Conservation (phyloP, 78 protist species). For the Pigoraptor vietnamica region DNA sequence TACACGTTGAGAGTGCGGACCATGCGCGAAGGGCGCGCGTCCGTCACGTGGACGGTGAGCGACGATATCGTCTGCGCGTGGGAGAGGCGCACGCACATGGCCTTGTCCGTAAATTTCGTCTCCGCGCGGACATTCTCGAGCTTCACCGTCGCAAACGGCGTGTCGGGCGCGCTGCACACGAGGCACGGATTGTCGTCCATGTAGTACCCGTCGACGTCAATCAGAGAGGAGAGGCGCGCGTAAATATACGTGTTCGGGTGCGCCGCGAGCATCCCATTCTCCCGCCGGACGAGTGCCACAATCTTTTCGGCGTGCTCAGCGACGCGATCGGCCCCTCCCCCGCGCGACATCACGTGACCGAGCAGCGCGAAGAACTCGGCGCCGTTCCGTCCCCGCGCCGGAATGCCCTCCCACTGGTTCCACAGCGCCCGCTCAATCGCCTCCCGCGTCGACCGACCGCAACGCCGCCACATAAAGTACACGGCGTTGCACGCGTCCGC, state of each 20-base stretch:
- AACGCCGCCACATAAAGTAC: neutral
- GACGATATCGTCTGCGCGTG: slow-evolving; percentile 23
- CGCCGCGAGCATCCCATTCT: neutral
- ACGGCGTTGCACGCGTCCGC: neutral
- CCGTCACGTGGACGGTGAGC: slow-evolving; percentile 30
- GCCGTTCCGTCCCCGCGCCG: neutral
- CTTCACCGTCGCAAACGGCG: slow-evolving; percentile 22
- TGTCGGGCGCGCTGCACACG: slow-evolving; percentile 52
- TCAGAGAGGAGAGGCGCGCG: slow-evolving; percentile 13
- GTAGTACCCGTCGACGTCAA: slow-evolving; percentile 68
- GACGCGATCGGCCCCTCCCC: neutral
- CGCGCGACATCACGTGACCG: neutral
- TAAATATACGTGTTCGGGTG: slow-evolving; percentile 74
- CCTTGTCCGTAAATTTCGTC: slow-evolving; percentile 52
- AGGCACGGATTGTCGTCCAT: slow-evolving; percentile 68
- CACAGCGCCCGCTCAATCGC: neutral
- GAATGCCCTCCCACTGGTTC: neutral
- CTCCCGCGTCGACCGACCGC: neutral
- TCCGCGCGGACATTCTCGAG: slow-evolving; percentile 55
- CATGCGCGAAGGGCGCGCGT: slow-evolving; percentile 37
- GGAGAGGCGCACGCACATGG: slow-evolving; percentile 26
- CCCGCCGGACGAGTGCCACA: neutral
- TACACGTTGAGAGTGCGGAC: slow-evolving; percentile 56
- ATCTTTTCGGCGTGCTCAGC: neutral
- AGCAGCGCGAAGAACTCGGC: neutral